These are phyloP conservation scores for Taxillus chinensis DNA, from an alignment of 164 flowering plant genomes.

Conservation along the genomic window DNA sequence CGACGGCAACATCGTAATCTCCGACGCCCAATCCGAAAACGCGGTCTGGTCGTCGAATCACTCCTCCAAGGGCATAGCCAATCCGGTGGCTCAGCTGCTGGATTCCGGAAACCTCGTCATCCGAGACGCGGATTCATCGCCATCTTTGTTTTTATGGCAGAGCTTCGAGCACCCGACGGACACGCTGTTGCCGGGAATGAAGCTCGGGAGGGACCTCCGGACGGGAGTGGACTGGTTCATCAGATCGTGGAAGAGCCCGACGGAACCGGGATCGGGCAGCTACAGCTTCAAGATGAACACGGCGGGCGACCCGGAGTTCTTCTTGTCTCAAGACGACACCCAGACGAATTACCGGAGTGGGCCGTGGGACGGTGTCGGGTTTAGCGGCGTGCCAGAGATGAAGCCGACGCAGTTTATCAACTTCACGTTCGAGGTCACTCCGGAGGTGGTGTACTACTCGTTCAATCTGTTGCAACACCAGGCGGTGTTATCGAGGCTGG, in stretches of 20 bases:
- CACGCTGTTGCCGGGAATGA: neutral
- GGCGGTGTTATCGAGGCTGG: neutral
- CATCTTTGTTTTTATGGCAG: neutral
- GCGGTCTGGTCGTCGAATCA: neutral
- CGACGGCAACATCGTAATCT: neutral
- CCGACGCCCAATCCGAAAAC: neutral
- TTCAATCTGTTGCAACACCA: neutral
- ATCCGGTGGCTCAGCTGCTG: neutral
- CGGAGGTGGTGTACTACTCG: neutral
- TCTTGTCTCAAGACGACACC: neutral
- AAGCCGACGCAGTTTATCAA: neutral
- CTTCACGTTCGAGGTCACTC: neutral
- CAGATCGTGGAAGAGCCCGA: neutral
- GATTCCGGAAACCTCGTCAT: neutral
- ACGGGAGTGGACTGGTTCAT: neutral
- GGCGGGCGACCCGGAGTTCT: neutral
- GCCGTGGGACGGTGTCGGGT: neutral
- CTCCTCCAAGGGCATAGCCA: neutral
- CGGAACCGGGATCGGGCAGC: neutral
- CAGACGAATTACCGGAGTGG: neutral
- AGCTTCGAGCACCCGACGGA: constrained; percentile 3
- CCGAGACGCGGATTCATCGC: neutral
- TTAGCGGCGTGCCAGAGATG: constrained; percentile 1
- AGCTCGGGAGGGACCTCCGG: neutral
- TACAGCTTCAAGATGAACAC: neutral